These are phyloP conservation scores for Calonectria crousiana DNA, from an alignment of 2,329 filamentous ascomycete genomes.

Conservation along the genomic window DNA sequence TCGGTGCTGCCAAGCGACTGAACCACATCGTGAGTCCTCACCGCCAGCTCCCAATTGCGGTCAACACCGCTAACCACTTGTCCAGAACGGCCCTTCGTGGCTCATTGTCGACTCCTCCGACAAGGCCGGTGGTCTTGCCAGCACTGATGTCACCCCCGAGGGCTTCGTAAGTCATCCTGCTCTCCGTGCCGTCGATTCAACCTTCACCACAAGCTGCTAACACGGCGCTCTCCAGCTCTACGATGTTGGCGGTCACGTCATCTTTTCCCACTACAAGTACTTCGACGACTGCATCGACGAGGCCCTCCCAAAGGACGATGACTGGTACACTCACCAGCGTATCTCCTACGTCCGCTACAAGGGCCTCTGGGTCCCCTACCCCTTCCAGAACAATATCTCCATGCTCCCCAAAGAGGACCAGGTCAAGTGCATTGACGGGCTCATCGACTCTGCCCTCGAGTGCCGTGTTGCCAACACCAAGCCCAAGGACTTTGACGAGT, in stretches of 20 bases:
- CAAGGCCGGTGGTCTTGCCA: slow-evolving; percentile 93
- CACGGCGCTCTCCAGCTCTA: slow-evolving; percentile 75
- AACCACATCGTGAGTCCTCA: slow-evolving; percentile 85
- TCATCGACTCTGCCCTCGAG: slow-evolving; percentile 95
- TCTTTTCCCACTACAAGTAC: slow-evolving; percentile 99
- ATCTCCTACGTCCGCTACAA: slow-evolving; percentile 99
- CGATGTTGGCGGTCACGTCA: slow-evolving; percentile 98
- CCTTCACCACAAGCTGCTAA: slow-evolving; percentile 35
- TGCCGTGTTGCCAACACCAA: slow-evolving; percentile 89
- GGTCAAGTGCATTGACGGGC: slow-evolving; percentile 91
- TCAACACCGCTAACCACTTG: slow-evolving; percentile 40
- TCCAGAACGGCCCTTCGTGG: slow-evolving; percentile 91
- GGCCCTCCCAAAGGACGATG: slow-evolving; percentile 90
- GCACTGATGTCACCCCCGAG: slow-evolving; percentile 94
- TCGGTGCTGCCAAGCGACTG: slow-evolving; percentile 97
- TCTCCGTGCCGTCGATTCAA: slow-evolving; percentile 14
- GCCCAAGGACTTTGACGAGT: slow-evolving; percentile 97
- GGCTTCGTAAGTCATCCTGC: slow-evolving; percentile 83
- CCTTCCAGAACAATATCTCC: slow-evolving; percentile 99
- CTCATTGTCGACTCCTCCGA: slow-evolving; percentile 93
- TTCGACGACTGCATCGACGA: slow-evolving; percentile 99
- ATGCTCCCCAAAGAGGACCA: slow-evolving; percentile 98
- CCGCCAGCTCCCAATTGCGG: slow-evolving; percentile 46
- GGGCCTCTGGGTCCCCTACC: slow-evolving; percentile 96
- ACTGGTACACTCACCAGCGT: slow-evolving; percentile 98